A percentile compares a stretch with the other conserved stretches of the same genome.
Evolutionary conservation across 1,284 basidiomycete genomes (phyloP).

Genomic region (Schizophyllum commune): DNA sequence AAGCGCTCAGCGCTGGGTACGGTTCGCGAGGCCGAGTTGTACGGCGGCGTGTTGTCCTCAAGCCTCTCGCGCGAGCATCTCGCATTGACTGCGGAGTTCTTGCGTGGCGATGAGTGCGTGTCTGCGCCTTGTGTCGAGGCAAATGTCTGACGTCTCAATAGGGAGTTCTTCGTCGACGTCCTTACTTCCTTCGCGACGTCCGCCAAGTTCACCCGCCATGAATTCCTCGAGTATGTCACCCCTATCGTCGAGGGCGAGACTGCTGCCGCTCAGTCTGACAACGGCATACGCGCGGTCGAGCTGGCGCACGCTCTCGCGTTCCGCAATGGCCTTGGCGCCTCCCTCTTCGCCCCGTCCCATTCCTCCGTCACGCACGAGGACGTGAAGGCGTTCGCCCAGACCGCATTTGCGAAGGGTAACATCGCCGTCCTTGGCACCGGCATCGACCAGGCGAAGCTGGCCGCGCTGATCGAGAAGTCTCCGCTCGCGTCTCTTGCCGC

Average conservation of each 20-base stretch:
- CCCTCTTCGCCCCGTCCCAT: conserved; percentile 76
- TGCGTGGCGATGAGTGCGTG: conserved; percentile 93
- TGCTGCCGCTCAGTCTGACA: conserved; percentile 51
- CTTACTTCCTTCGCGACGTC: conserved; percentile 80
- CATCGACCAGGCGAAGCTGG: conserved; percentile 65
- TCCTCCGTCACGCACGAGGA: conserved; percentile 57
- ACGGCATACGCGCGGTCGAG: conserved; percentile 67
- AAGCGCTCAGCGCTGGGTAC: conserved; percentile 87
- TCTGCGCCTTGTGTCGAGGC: not conserved
- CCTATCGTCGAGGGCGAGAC: conserved; percentile 72
- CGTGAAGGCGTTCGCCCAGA: conserved; percentile 65
- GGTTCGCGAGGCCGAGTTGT: conserved; percentile 89
- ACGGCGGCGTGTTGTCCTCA: conserved; percentile 88
- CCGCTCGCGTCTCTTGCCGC: conserved; percentile 40
- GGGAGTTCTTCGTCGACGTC: conserved; percentile 81
- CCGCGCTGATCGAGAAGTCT: conserved; percentile 65
- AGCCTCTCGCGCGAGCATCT: conserved; percentile 87
- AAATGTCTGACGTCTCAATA: conserved; percentile 23
- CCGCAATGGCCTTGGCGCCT: conserved; percentile 84
- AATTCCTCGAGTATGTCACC: conserved; percentile 80
- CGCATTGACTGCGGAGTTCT: conserved; percentile 89
- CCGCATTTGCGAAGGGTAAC: conserved; percentile 71
- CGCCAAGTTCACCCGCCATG: conserved; percentile 78
- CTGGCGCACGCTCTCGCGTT: conserved; percentile 84
- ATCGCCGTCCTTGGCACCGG: conserved; percentile 83